These are phyloP conservation scores for Pleomassaria siparia DNA, from an alignment of 2,329 filamentous ascomycete species.

Conservation along the genomic window DNA sequence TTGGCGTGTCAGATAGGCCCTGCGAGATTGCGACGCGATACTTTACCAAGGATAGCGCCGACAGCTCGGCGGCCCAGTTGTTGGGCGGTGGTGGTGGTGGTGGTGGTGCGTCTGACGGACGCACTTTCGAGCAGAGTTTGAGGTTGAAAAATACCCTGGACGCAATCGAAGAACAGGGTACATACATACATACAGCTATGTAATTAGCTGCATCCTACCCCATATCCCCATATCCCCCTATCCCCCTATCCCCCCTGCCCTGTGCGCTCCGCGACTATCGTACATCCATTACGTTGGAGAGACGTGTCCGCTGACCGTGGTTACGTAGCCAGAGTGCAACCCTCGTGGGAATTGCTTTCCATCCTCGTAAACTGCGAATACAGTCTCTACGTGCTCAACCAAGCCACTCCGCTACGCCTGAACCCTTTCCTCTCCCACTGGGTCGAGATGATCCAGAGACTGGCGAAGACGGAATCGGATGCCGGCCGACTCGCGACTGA, in stretches of 20 bases:
- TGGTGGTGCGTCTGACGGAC: slow-evolving; percentile 13
- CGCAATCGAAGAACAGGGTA: slow-evolving; percentile 23
- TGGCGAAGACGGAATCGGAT: slow-evolving; percentile 7
- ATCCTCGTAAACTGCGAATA: slow-evolving; percentile 41
- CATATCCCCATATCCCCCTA: no score
- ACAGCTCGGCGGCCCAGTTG: no score
- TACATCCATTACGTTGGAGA: no score
- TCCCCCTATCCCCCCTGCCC: no score
- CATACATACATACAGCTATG: no score
- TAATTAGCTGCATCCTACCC: no score
- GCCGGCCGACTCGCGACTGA: not conserved
- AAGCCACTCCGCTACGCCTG: slow-evolving; percentile 28
- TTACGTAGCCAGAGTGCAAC: slow-evolving; percentile 14
- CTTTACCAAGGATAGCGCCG: not conserved
- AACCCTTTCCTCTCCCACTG: slow-evolving; percentile 46
- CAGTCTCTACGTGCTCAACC: slow-evolving; percentile 35
- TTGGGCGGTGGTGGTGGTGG: no score
- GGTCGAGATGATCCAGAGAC: slow-evolving; percentile 38
- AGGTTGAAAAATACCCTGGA: slow-evolving; percentile 38
- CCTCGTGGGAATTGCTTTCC: slow-evolving; percentile 26
- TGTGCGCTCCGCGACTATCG: no score
- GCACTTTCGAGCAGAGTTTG: slow-evolving; percentile 31
- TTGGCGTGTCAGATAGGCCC: slow-evolving; percentile 22
- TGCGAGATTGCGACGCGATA: slow-evolving; percentile 16
- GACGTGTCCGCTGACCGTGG: not conserved